phyloP scores from a whole-genome alignment of 2,329 filamentous ascomycete species.

The Talaromyces marneffei region DNA sequence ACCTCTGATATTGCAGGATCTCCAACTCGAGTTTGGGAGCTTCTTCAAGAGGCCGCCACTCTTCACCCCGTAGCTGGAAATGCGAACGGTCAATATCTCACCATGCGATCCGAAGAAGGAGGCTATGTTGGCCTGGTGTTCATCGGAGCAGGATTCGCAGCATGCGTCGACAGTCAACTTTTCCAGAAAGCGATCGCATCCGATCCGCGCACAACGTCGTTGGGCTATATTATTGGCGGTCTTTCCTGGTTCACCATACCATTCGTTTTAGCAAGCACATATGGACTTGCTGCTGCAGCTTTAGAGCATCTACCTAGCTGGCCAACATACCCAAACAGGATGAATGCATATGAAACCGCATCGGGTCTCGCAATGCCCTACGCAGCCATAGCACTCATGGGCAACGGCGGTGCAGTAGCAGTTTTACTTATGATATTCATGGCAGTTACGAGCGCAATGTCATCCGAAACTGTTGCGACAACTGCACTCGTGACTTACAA shows the following conservation, averaged over 20 bases:
- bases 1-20: not conserved
- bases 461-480: conserved; percentile 48
- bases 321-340: conserved; percentile 38
- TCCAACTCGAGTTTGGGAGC: not conserved
- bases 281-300: conserved; percentile 42
- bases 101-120: conserved; percentile 44
- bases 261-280: conserved; percentile 44
- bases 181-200: conserved; percentile 50
- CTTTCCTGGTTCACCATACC: conserved; percentile 45
- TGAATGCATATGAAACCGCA: conserved; percentile 39
- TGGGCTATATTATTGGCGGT: conserved; percentile 43
- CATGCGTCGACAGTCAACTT: conserved; percentile 47
- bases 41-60: not conserved
- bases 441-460: conserved; percentile 48
- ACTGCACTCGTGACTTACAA: conserved; percentile 48
- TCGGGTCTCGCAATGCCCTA: conserved; percentile 47
- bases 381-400: conserved; percentile 40
- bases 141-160: not conserved
- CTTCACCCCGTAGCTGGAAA: conserved; percentile 39
- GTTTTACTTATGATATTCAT: conserved; percentile 48
- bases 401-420: conserved; percentile 38
- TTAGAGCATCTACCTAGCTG: conserved; percentile 45
- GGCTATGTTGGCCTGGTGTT: conserved; percentile 17
- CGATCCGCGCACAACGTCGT: conserved; percentile 44
- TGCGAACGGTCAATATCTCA: conserved; percentile 44